Evolutionary conservation across 176 grass and related monocot species (phyloP), one percentile per base, ranked within the genome.

Genomic region (Bolboschoenus planiculmis): DNA sequence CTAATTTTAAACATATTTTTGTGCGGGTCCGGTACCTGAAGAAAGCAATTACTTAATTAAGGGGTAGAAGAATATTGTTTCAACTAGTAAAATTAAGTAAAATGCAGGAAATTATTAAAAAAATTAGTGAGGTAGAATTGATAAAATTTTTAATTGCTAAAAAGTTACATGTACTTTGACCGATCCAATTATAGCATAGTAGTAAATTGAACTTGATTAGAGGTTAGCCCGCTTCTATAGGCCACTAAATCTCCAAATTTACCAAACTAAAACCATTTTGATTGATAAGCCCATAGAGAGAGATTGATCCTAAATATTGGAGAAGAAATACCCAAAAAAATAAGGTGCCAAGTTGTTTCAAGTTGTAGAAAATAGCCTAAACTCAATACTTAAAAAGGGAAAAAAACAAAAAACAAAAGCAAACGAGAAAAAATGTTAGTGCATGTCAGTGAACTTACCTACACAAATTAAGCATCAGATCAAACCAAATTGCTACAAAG

Each of bases 1-100:
- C 44, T 76, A 76, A 51, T 51, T 74, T 51, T 51, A 76, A 68
- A 51, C 72, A 47, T 51, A 18, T 13, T 76, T 51, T 66, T 76
- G 44, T 51, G 24, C 18, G 23, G 46, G 70, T 29, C 48, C 4
- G 10, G 5, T 29, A 50, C 26, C 21, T 75, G 36, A 16, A 1
- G 24, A 7, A 76, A 48, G 16, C 50, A 51, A 31, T 51, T 76
- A 76, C 26, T 76, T 76, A 70, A 76, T 76, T 29, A 76, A 51
- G 71, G 42, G 13, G 42, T 11, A 51, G 1, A 10, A 8, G 71
- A 48, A 44, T 14, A 76, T 31, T 4, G 9, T 30, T 48, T 74
- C 42, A 48, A 74, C 70, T 48, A 48, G 71, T 18, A 73, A 26
- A 72, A 51, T 51, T 50, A 74, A 74, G 26, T 7, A 31, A 76